Percentiles rank a stretch among this genome's conserved stretches.
phyloP scores from a whole-genome alignment of 2,329 filamentous ascomycete genomes.

The Aspergillus pseudoviridinutans region DNA sequence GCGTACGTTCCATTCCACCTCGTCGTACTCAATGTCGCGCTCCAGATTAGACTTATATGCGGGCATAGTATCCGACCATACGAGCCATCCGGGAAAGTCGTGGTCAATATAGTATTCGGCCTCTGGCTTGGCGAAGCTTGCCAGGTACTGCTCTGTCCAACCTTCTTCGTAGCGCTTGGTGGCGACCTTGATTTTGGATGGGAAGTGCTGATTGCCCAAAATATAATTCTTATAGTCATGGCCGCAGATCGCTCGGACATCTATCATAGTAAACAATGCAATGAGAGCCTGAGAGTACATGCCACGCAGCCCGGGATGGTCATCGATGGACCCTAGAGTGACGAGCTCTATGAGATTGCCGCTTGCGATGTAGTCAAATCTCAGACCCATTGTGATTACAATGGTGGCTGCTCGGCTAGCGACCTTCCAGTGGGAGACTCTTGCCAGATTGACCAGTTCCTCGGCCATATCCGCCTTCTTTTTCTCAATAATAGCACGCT shows the following conservation, averaged over 20 bases:
- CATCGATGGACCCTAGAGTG: constrained; percentile 77
- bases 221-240: constrained; percentile 88
- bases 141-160: constrained; percentile 76
- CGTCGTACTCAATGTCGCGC: constrained; percentile 70
- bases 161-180: constrained; percentile 70
- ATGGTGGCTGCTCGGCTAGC: constrained; percentile 86
- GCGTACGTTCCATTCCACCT: constrained; percentile 69
- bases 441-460: constrained; percentile 74
- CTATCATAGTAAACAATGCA: constrained; percentile 76
- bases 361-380: constrained; percentile 85
- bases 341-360: constrained; percentile 79
- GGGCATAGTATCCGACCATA: constrained; percentile 85
- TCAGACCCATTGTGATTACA: constrained; percentile 81
- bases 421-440: constrained; percentile 91
- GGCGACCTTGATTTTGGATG: constrained; percentile 69
- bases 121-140: constrained; percentile 70
- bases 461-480: constrained; percentile 77
- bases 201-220: constrained; percentile 70
- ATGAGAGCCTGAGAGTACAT: constrained; percentile 79
- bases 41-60: constrained; percentile 70
- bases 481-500: constrained; percentile 71
- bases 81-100: constrained; percentile 92
- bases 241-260: constrained; percentile 77
- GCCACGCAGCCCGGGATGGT: constrained; percentile 78
- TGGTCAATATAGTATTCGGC: constrained; percentile 87